Conservation (phyloP, 345 rosid species). For the thale cress (Arabidopsis thaliana) region DNA sequence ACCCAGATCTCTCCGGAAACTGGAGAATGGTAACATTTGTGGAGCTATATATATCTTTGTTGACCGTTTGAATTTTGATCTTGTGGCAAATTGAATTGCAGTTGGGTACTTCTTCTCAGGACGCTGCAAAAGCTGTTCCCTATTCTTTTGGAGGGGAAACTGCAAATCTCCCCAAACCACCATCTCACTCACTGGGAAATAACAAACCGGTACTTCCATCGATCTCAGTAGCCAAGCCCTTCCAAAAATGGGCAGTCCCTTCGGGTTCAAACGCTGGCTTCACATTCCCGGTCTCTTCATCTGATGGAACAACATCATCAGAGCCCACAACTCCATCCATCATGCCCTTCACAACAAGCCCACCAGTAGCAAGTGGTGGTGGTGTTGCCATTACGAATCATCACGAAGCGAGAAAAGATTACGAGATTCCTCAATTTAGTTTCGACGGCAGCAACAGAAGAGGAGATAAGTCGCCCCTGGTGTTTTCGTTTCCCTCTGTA, state of each 20-base stretch:
- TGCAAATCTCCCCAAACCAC: slow-evolving; percentile 52
- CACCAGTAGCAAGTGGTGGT: slow-evolving; percentile 29
- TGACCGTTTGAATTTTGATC: slow-evolving; percentile 18
- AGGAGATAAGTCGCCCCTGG: slow-evolving; percentile 46
- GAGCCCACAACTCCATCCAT: slow-evolving; percentile 92
- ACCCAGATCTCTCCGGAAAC: neutral
- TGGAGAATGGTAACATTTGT: neutral
- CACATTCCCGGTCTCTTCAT: slow-evolving; percentile 71
- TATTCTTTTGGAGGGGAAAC: slow-evolving; percentile 43
- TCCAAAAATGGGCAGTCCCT: slow-evolving; percentile 55
- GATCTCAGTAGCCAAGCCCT: slow-evolving; percentile 62
- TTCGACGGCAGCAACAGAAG: slow-evolving; percentile 52
- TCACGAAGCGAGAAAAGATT: slow-evolving; percentile 51
- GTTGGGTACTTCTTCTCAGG: slow-evolving; percentile 50
- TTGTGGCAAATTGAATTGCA: slow-evolving; percentile 27
- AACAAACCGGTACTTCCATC: slow-evolving; percentile 63
- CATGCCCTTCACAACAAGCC: slow-evolving; percentile 52
- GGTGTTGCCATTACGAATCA: slow-evolving; percentile 30
- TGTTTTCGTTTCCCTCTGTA: slow-evolving; percentile 71
- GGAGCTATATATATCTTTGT: neutral
- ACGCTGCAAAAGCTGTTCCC: slow-evolving; percentile 40
- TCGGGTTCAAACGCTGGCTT: slow-evolving; percentile 60
- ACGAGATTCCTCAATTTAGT: slow-evolving; percentile 58
- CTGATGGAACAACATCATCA: slow-evolving; percentile 52
- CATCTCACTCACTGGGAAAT: slow-evolving; percentile 49